Conservation (phyloP, 1,139 yeast species). For the Barnettozyma hawaiiensis region DNA sequence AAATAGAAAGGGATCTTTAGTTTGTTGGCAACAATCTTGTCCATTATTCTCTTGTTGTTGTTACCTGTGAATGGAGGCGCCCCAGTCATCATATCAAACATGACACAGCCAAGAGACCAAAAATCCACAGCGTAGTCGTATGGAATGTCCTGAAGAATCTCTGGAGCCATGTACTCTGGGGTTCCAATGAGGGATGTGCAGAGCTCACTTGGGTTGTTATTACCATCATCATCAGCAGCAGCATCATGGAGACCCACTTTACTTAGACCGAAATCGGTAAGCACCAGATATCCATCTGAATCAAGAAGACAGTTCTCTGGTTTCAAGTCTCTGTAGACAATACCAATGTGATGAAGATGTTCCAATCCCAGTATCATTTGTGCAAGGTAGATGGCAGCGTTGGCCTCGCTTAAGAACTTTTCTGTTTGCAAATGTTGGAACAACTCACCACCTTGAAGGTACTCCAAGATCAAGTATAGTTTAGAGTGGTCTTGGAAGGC, state of each 20-base stretch:
- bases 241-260: conserved; percentile 57
- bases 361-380: conserved; percentile 79
- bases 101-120: conserved; percentile 95
- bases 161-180: conserved; percentile 97
- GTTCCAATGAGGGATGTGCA: conserved; percentile 85
- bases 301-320: conserved; percentile 92
- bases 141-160: conserved; percentile 76
- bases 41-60: conserved; percentile 74
- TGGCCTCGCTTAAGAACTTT: conserved; percentile 52
- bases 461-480: conserved; percentile 75
- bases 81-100: conserved; percentile 83
- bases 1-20: conserved; percentile 77
- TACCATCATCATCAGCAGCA: no score
- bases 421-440: conserved; percentile 69
- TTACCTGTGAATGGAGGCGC: conserved; percentile 93
- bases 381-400: conserved; percentile 78
- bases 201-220: no score
- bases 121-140: conserved; percentile 89
- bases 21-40: conserved; percentile 71
- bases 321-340: conserved; percentile 85
- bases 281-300: conserved; percentile 68
- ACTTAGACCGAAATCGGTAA: conserved; percentile 90
- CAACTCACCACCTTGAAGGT: conserved; percentile 90
- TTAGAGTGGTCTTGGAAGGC: conserved; percentile 85
- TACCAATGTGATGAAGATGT: conserved; percentile 77